These are phyloP conservation scores for Medicago truncatula DNA, from an alignment of 306 rosid species.

Conservation along the genomic window DNA sequence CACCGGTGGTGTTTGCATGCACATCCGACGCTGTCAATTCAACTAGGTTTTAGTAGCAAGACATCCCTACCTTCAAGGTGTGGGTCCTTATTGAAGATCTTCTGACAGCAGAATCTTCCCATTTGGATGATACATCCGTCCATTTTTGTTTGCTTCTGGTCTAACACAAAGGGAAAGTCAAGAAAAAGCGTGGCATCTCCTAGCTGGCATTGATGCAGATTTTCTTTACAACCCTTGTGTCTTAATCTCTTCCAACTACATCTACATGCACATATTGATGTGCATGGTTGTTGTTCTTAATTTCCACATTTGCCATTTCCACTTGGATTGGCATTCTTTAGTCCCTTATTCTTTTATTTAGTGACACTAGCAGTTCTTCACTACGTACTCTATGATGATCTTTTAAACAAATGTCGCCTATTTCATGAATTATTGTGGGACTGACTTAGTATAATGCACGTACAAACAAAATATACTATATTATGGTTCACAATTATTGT, in stretches of 20 bases:
- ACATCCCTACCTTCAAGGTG: constrained; percentile 37
- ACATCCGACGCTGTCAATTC: constrained; percentile 20
- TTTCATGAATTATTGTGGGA: constrained; percentile 27
- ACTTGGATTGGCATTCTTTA: background rate
- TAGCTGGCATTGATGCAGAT: constrained; percentile 47
- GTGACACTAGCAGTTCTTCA: background rate
- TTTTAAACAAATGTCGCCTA: constrained; percentile 13
- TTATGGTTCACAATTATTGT: background rate
- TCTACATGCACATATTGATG: background rate
- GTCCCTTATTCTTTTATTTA: constrained; percentile 1
- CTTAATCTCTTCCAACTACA: background rate
- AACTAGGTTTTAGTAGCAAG: constrained; percentile 36
- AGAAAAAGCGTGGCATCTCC: constrained; percentile 43
- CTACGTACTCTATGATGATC: background rate
- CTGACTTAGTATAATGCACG: constrained; percentile 7
- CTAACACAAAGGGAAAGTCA: constrained; percentile 3
- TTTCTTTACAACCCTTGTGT: constrained; percentile 41
- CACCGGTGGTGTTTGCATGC: background rate
- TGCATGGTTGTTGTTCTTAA: constrained; percentile 1
- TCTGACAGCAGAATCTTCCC: constrained; percentile 67
- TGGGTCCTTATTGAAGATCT: constrained; percentile 59
- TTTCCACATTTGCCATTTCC: background rate
- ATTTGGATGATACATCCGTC: constrained; percentile 52
- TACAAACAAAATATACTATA: background rate
- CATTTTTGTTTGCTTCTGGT: constrained; percentile 46